Evolutionary conservation across 2,329 filamentous ascomycete species (phyloP).

Genomic region (Scedosporium aurantiacum): DNA sequence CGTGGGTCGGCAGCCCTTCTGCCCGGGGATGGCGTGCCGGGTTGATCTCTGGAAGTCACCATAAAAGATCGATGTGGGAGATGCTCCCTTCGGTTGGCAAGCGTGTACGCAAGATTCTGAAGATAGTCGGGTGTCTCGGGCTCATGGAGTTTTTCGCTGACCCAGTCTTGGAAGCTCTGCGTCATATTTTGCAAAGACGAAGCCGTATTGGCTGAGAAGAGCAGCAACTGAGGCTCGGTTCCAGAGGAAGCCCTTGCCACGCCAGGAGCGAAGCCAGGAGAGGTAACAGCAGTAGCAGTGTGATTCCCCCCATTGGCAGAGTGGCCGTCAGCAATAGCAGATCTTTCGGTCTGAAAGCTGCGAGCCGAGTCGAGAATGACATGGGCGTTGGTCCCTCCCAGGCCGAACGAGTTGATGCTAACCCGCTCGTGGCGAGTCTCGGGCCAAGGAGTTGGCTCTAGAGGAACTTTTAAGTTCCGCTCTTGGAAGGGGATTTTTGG

Average conservation of each 20-base stretch:
- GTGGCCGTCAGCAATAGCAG: no score
- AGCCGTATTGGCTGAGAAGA: constrained; percentile 12
- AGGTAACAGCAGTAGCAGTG: not conserved
- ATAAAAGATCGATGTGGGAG: constrained; percentile 16
- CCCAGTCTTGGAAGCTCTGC: constrained; percentile 13
- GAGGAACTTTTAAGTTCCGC: constrained; percentile 15
- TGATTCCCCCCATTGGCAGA: not conserved
- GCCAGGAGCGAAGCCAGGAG: not conserved
- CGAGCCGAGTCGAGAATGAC: constrained; percentile 14
- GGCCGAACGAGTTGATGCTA: constrained; percentile 27
- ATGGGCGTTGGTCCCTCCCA: constrained; percentile 27
- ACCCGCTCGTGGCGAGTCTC: constrained; percentile 14
- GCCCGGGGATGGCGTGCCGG: constrained; percentile 9
- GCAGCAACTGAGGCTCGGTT: constrained; percentile 9
- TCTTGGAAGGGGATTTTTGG: constrained; percentile 16
- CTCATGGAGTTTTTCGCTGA: constrained; percentile 6
- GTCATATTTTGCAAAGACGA: constrained; percentile 8
- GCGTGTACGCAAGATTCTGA: constrained; percentile 19
- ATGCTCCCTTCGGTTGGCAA: constrained; percentile 18
- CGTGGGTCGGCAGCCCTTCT: constrained; percentile 7
- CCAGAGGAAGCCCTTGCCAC: not conserved
- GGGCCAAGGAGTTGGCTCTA: constrained; percentile 16
- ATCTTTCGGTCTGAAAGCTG: not conserved
- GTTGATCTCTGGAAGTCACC: constrained; percentile 8
- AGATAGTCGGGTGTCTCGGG: not conserved